Conservation (phyloP, 805 yeast genomes). For the Wickerhamiella sergipiensis region DNA sequence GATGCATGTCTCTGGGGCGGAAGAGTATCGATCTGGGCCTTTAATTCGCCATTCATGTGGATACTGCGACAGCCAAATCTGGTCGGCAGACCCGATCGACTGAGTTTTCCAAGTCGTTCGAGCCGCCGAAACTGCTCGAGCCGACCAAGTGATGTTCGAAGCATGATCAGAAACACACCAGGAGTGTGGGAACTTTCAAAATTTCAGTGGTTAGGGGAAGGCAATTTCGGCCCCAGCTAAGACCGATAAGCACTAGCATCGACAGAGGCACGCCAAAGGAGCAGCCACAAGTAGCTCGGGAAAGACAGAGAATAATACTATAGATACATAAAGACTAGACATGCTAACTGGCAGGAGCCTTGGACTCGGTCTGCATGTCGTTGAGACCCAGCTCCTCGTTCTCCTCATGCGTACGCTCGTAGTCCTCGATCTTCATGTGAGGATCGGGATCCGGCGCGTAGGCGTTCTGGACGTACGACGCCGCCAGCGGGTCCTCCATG, state of each 20-base stretch:
- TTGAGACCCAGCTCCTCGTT: constrained; percentile 81
- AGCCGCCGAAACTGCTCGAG: neutral
- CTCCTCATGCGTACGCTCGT: constrained; percentile 75
- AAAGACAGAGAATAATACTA: neutral
- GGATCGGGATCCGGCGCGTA: constrained; percentile 98
- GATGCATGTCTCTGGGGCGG: constrained; percentile 26
- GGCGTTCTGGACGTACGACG: constrained; percentile 93
- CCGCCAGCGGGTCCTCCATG: constrained; percentile 92
- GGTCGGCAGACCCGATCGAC: no score
- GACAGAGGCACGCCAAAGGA: no score
- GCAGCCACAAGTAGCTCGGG: no score
- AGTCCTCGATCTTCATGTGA: constrained; percentile 82
- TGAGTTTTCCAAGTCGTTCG: no score
- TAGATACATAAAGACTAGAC: neutral
- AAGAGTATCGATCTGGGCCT: constrained; percentile 1
- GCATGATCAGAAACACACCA: no score
- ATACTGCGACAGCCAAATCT: neutral
- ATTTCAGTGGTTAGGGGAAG: neutral
- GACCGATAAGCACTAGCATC: no score
- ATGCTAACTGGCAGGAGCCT: constrained; percentile 4
- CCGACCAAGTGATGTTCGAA: no score
- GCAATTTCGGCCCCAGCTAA: no score
- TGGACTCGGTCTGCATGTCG: constrained; percentile 26
- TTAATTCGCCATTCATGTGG: constrained; percentile 7
- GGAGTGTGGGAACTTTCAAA: no score